phyloP scores from a whole-genome alignment of 495 filamentous ascomycete genomes.

The Penicillium goetzii region DNA sequence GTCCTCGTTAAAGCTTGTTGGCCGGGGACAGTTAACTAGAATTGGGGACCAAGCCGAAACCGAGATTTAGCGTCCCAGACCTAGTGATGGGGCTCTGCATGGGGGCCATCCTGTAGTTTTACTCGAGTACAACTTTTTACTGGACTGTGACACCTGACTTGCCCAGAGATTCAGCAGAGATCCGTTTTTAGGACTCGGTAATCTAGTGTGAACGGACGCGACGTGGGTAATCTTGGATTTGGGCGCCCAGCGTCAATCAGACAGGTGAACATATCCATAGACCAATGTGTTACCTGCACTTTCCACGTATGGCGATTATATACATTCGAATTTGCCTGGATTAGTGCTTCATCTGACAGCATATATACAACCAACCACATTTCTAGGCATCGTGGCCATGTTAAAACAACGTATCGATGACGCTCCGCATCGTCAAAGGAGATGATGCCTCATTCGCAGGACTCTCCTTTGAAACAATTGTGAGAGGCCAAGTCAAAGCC shows the following conservation, averaged over 20 bases:
- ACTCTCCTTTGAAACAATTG: constrained; percentile 8
- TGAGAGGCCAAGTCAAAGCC: constrained; percentile 43
- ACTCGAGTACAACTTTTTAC: not conserved
- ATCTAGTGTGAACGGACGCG: too few species aligned
- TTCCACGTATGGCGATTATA: too few species aligned
- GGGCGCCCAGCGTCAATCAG: too few species aligned
- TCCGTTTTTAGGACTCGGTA: too few species aligned
- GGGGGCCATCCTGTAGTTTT: not conserved
- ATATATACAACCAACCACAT: not conserved
- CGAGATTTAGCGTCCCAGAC: not conserved
- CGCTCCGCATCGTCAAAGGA: not conserved
- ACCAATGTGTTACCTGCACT: too few species aligned
- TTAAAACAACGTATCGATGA: constrained; percentile 9
- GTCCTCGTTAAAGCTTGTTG: not conserved
- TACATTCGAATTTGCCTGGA: too few species aligned
- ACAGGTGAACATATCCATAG: not conserved
- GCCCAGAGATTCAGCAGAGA: too few species aligned
- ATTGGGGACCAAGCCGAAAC: not conserved
- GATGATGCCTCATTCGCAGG: not conserved
- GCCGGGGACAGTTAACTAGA: not conserved
- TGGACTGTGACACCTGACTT: not conserved
- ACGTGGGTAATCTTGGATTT: too few species aligned
- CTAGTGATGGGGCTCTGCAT: not conserved
- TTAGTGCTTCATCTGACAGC: not conserved
- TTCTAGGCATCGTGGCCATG: not conserved